Evolutionary conservation across 495 filamentous ascomycete genomes (phyloP).

Genomic region (Pseudoneurospora amorphoporcata): DNA sequence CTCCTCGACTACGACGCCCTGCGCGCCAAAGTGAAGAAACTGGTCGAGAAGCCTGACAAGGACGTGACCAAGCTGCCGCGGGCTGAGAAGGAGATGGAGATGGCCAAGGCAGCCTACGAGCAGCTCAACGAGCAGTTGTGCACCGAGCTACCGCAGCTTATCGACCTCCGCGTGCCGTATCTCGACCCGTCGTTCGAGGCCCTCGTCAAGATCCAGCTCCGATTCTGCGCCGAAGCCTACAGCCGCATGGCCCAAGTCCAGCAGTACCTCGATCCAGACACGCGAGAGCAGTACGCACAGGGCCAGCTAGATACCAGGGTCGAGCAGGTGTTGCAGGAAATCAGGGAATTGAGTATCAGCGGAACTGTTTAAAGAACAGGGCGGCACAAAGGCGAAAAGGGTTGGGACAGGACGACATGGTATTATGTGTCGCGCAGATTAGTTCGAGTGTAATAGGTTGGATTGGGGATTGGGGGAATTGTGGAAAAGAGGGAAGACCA

Average conservation of each 20-base stretch:
- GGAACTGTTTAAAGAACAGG: constrained; percentile 37
- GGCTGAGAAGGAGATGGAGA: constrained; percentile 86
- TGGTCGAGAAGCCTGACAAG: constrained; percentile 97
- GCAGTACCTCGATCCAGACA: constrained; percentile 96
- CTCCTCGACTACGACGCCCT: constrained; percentile 95
- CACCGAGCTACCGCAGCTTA: constrained; percentile 88
- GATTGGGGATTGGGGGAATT: not conserved
- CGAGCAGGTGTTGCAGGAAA: constrained; percentile 94
- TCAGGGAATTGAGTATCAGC: constrained; percentile 88
- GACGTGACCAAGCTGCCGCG: constrained; percentile 89
- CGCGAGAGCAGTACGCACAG: constrained; percentile 88
- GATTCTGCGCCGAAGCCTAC: constrained; percentile 97
- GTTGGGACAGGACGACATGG: not conserved
- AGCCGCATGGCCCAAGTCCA: constrained; percentile 97
- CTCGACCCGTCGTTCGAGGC: constrained; percentile 95
- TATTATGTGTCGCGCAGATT: not conserved
- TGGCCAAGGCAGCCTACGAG: constrained; percentile 89
- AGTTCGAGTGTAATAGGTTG: not conserved
- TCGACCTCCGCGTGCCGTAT: constrained; percentile 93
- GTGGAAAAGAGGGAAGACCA: not conserved
- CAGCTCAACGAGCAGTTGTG: constrained; percentile 92
- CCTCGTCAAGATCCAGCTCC: constrained; percentile 93
- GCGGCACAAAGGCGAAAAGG: not conserved
- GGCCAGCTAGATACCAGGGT: constrained; percentile 86
- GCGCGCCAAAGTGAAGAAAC: constrained; percentile 89